These are phyloP conservation scores for Populus trichocarpa DNA, from an alignment of 441 rosid species.

Conservation along the genomic window DNA sequence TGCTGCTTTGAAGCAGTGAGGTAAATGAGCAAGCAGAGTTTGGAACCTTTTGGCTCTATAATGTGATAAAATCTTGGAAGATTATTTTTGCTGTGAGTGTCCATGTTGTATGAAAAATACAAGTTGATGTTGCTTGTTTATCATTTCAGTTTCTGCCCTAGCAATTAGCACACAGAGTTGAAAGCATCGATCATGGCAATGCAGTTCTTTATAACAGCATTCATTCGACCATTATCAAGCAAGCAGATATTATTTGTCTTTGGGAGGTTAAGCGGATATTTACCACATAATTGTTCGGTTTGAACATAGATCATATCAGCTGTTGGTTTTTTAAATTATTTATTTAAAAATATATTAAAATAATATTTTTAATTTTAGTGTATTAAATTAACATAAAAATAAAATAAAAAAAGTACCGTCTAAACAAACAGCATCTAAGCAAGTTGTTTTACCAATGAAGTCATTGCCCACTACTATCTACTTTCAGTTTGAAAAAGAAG, in stretches of 20 bases:
- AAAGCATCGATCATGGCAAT: background rate
- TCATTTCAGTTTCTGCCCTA: background rate
- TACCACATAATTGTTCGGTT: too few species aligned
- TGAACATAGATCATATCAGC: too few species aligned
- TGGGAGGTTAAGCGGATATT: background rate
- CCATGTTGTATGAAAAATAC: background rate
- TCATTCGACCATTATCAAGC: background rate
- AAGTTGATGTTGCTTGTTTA: background rate
- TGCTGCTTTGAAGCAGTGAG: background rate
- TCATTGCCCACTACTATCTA: background rate
- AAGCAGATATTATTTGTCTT: background rate
- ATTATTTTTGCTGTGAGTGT: background rate
- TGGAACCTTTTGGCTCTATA: background rate
- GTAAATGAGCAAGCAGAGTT: background rate
- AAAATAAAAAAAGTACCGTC: too few species aligned
- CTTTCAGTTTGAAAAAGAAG: background rate
- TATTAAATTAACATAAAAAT: too few species aligned
- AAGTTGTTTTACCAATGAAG: background rate
- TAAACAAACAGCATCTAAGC: background rate
- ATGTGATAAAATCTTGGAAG: background rate
- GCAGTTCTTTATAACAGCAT: background rate
- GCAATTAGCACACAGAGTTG: background rate
- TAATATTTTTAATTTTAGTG: too few species aligned
- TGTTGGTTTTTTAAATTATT: too few species aligned
- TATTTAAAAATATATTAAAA: too few species aligned